These are phyloP conservation scores for Microstegium vimineum DNA, from an alignment of 176 grass and related monocot species.

Conservation along the genomic window DNA sequence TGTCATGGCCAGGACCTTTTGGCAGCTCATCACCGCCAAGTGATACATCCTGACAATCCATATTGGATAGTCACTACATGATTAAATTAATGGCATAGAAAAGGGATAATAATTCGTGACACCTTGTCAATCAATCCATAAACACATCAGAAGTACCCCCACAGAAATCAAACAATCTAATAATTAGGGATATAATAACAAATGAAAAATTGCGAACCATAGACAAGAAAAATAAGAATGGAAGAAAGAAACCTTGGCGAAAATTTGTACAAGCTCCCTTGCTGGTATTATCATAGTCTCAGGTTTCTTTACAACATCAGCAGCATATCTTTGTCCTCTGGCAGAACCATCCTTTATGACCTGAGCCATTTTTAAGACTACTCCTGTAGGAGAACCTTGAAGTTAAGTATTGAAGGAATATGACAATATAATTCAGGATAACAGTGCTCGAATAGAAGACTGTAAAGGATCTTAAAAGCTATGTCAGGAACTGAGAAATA, in stretches of 20 bases:
- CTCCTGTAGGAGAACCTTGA: slow-evolving; percentile 43
- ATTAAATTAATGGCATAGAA: neutral
- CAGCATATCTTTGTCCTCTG: slow-evolving; percentile 42
- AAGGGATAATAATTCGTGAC: neutral
- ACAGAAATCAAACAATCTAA: slow-evolving; percentile 6
- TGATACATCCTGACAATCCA: slow-evolving; percentile 65
- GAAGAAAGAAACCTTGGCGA: slow-evolving; percentile 67
- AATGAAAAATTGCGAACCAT: neutral
- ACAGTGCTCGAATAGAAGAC: neutral
- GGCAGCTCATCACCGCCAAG: slow-evolving; percentile 64
- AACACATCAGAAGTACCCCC: neutral
- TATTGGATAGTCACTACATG: slow-evolving; percentile 12
- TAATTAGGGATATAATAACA: neutral
- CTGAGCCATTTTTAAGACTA: slow-evolving; percentile 97
- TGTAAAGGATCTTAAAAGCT: neutral
- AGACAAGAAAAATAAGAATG: neutral
- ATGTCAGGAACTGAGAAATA: neutral
- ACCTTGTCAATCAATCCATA: slow-evolving; percentile 1
- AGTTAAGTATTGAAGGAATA: slow-evolving; percentile 19
- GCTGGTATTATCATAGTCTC: slow-evolving; percentile 84
- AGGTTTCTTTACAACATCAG: slow-evolving; percentile 61
- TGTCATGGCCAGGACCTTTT: slow-evolving; percentile 66
- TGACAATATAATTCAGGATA: neutral
- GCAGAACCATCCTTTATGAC: slow-evolving; percentile 61
- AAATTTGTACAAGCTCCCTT: slow-evolving; percentile 79